These are phyloP conservation scores for Metroxylon sagu DNA, from an alignment of 176 grass and related monocot species.

Conservation along the genomic window DNA sequence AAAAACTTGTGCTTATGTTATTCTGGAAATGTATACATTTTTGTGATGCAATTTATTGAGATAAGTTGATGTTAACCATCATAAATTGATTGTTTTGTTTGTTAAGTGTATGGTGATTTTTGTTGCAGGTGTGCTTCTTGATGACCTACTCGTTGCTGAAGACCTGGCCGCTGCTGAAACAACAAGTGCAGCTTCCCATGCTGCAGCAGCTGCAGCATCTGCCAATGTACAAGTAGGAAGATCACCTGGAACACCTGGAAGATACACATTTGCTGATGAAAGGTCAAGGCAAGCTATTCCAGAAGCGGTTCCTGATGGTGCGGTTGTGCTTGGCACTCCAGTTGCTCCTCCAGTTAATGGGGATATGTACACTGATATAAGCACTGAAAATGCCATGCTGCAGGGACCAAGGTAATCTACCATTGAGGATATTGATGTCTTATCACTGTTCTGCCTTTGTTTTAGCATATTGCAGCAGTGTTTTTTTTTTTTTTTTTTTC, in stretches of 20 bases:
- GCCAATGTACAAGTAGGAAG: slow-evolving; percentile 51
- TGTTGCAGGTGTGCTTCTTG: slow-evolving; percentile 70
- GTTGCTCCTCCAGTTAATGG: slow-evolving; percentile 91
- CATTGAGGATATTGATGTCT: background rate
- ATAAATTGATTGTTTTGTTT: no score
- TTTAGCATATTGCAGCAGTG: background rate
- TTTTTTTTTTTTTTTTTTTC: background rate
- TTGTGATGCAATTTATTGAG: no score
- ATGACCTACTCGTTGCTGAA: slow-evolving; percentile 94
- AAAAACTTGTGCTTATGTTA: no score
- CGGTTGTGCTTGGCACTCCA: slow-evolving; percentile 82
- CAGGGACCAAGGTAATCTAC: slow-evolving; percentile 72
- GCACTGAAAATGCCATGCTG: slow-evolving; percentile 77
- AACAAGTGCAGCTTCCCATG: slow-evolving; percentile 73
- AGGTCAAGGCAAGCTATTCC: slow-evolving; percentile 46
- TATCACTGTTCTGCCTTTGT: no score
- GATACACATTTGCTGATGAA: slow-evolving; percentile 53
- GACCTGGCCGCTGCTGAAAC: slow-evolving; percentile 90
- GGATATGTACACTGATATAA: slow-evolving; percentile 80
- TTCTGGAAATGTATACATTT: no score
- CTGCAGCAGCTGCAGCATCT: slow-evolving; percentile 47
- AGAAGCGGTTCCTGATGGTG: slow-evolving; percentile 55
- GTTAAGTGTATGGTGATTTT: slow-evolving; percentile 5
- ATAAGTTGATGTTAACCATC: no score
- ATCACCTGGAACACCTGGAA: slow-evolving; percentile 24